Evolutionary conservation across 2,329 filamentous ascomycete genomes (phyloP).

Genomic region (Aspergillus tamarii): DNA sequence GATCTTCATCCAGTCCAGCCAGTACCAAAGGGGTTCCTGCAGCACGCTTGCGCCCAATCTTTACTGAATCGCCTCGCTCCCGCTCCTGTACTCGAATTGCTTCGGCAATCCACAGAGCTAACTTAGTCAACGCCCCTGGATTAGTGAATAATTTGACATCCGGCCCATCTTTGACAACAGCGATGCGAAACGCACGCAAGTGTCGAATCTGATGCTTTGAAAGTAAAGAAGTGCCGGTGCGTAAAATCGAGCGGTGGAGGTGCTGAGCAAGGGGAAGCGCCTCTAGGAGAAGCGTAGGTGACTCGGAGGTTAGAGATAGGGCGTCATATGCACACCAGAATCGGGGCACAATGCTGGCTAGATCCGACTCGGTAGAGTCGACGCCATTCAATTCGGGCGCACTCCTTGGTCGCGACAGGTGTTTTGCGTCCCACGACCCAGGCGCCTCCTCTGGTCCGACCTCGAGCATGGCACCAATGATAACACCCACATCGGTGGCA

Average conservation of each 20-base stretch:
- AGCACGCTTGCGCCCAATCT: constrained; percentile 42
- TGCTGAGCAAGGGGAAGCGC: constrained; percentile 82
- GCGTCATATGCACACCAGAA: constrained; percentile 65
- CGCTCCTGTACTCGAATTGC: constrained; percentile 88
- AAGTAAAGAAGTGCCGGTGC: constrained; percentile 86
- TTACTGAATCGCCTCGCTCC: constrained; percentile 72
- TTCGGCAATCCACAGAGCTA: constrained; percentile 92
- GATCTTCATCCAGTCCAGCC: constrained; percentile 82
- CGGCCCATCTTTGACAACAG: constrained; percentile 91
- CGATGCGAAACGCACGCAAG: constrained; percentile 89
- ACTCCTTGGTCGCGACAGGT: constrained; percentile 26
- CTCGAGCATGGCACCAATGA: constrained; percentile 89
- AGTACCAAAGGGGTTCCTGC: constrained; percentile 82
- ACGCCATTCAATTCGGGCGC: constrained; percentile 24
- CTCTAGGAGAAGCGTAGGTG: constrained; percentile 64
- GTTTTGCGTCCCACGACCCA: constrained; percentile 37
- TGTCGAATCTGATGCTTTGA: constrained; percentile 94
- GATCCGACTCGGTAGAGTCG: constrained; percentile 28
- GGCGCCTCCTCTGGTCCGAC: constrained; percentile 62
- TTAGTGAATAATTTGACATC: constrained; percentile 92
- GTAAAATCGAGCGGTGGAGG: constrained; percentile 88
- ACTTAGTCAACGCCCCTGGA: constrained; percentile 87
- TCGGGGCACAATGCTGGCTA: constrained; percentile 45
- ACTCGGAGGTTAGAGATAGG: constrained; percentile 50
- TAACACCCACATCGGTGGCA: constrained; percentile 90